phyloP scores from a whole-genome alignment of 1,139 yeast species.

The Sugiyamaella castrensis region DNA sequence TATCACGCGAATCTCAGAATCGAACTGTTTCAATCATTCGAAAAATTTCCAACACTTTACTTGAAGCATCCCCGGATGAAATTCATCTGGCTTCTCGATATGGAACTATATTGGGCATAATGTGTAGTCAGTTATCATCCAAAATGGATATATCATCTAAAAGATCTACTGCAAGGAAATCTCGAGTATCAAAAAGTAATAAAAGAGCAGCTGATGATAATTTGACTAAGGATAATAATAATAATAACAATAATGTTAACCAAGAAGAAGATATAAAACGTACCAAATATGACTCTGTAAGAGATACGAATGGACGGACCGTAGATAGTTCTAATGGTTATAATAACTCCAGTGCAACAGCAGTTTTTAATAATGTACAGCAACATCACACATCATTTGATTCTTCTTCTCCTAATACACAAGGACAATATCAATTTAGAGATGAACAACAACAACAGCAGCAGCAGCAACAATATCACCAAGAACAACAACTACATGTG shows the following conservation, averaged over 20 bases:
- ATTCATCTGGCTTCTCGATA: constrained; percentile 78
- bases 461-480: constrained; percentile 9
- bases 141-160: constrained; percentile 3
- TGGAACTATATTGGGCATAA: constrained; percentile 73
- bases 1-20: constrained; percentile 40
- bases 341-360: too few species aligned
- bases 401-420: too few species aligned
- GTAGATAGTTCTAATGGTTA: too few species aligned
- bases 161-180: background rate
- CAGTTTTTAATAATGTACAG: too few species aligned
- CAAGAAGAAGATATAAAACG: too few species aligned
- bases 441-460: constrained; percentile 4
- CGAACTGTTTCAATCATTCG: constrained; percentile 68
- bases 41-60: constrained; percentile 66
- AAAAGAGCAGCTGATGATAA: too few species aligned
- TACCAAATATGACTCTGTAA: too few species aligned
- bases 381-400: too few species aligned
- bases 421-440: background rate
- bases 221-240: too few species aligned
- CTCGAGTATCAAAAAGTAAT: too few species aligned
- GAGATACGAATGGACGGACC: too few species aligned
- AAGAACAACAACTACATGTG: constrained; percentile 11
- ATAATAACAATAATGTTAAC: too few species aligned
- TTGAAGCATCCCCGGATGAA: constrained; percentile 88
- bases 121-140: constrained; percentile 63